phyloP scores from a whole-genome alignment of 2,329 filamentous ascomycete species.

The Ramichloridium luteum region DNA sequence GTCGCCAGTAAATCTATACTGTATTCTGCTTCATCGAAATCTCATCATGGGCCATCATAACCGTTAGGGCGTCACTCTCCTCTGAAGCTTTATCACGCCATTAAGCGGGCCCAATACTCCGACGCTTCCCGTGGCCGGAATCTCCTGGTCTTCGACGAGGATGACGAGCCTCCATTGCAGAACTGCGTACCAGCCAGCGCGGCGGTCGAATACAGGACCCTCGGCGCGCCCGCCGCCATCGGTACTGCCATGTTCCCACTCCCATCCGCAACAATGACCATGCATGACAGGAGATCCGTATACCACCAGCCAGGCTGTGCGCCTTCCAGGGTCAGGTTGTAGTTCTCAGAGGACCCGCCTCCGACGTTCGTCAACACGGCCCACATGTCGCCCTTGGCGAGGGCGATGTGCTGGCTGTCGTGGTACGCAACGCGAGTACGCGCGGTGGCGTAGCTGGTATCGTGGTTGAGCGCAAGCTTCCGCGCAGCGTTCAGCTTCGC shows the following conservation, averaged over 20 bases:
- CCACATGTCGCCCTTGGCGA: slow-evolving; percentile 38
- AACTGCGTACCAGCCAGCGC: slow-evolving; percentile 3
- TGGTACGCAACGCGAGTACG: slow-evolving; percentile 29
- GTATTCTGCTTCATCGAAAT: no score
- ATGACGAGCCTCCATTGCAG: no score
- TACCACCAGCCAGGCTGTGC: slow-evolving; percentile 20
- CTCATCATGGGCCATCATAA: no score
- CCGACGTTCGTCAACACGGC: slow-evolving; percentile 25
- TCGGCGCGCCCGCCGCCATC: slow-evolving; percentile 26
- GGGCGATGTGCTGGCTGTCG: slow-evolving; percentile 32
- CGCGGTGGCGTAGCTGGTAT: slow-evolving; percentile 29
- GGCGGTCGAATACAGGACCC: slow-evolving; percentile 25
- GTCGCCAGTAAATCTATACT: no score
- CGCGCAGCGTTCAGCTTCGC: slow-evolving; percentile 40
- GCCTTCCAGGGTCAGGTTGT: slow-evolving; percentile 18
- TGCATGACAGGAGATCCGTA: slow-evolving; percentile 30
- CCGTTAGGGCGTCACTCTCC: no score
- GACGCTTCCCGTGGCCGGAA: no score
- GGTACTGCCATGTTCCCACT: slow-evolving; percentile 23
- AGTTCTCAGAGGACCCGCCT: slow-evolving; percentile 12
- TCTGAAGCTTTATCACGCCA: no score
- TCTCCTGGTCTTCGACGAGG: no score
- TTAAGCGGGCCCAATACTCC: no score
- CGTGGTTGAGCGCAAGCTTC: slow-evolving; percentile 30
- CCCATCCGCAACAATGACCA: slow-evolving; percentile 16